Evolutionary conservation across 2,329 filamentous ascomycete genomes (phyloP).

Genomic region (Exophiala bonariae): DNA sequence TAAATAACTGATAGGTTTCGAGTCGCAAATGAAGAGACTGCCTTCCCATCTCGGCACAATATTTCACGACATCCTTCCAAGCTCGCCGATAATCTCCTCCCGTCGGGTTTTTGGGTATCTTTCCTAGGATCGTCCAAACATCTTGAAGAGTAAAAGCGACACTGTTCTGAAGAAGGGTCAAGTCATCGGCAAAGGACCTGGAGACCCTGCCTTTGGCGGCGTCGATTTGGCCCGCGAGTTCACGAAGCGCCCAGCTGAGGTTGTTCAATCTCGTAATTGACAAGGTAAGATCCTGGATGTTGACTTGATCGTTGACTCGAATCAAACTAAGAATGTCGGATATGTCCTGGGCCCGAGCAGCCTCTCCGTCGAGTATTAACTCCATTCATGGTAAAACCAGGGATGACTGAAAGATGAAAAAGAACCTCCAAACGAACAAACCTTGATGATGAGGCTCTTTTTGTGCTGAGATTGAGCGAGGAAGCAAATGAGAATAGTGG

Average conservation of each 20-base stretch:
- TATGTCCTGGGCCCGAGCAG: conserved; percentile 54
- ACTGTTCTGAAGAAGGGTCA: conserved; percentile 50
- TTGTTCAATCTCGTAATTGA: conserved; percentile 56
- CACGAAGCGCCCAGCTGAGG: conserved; percentile 52
- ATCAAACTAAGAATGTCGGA: conserved; percentile 53
- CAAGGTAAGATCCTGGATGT: conserved; percentile 53
- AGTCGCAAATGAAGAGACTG: conserved; percentile 50
- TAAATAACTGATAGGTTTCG: conserved; percentile 51
- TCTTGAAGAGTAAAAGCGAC: conserved; percentile 53
- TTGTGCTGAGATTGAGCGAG: conserved; percentile 1
- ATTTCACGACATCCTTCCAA: conserved; percentile 49
- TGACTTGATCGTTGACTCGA: conserved; percentile 50
- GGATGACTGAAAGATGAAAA: conserved; percentile 3
- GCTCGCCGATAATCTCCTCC: conserved; percentile 45
- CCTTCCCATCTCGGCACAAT: conserved; percentile 47
- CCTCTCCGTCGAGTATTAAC: conserved; percentile 44
- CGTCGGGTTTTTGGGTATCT: conserved; percentile 32
- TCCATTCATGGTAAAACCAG: conserved; percentile 26
- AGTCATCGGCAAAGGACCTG: conserved; percentile 42
- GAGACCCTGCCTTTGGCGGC: conserved; percentile 37
- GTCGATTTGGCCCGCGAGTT: conserved; percentile 46
- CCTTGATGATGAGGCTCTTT: conserved; percentile 18
- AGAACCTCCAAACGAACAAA: conserved; percentile 6
- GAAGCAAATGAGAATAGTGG: conserved; percentile 4
- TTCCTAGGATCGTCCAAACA: conserved; percentile 47